Evolutionary conservation across 176 grass and related monocot species (phyloP).

Genomic region (Ensete glaucum): DNA sequence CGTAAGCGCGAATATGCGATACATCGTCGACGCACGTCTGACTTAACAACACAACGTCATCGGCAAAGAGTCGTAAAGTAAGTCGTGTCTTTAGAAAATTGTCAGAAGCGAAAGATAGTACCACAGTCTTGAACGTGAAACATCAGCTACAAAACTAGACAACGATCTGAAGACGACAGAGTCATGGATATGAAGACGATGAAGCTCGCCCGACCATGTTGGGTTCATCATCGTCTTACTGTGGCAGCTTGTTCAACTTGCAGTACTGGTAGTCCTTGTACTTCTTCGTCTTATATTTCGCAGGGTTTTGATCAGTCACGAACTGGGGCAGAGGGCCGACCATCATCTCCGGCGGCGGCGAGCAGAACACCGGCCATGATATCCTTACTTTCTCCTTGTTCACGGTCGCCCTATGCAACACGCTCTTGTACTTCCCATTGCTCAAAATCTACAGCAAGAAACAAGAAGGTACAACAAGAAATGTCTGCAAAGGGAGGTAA

Average conservation of each 20-base stretch:
- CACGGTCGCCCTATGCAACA: conserved; percentile 56
- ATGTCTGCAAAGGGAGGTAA: conserved; percentile 4
- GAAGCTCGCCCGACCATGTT: no score
- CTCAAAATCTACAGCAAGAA: conserved; percentile 45
- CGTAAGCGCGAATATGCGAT: no score
- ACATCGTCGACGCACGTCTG: no score
- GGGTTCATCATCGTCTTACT: conserved; percentile 21
- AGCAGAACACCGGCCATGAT: conserved; percentile 73
- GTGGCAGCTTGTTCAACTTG: conserved; percentile 79
- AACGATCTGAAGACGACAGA: no score
- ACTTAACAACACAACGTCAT: no score
- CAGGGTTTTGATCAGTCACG: conserved; percentile 32
- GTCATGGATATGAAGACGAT: no score
- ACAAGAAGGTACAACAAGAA: conserved; percentile 5
- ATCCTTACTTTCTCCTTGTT: conserved; percentile 55
- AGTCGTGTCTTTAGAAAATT: no score
- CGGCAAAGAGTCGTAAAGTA: no score
- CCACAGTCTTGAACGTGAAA: no score
- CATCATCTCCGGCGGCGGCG: conserved; percentile 36
- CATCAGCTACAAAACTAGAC: no score
- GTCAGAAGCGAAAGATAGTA: no score
- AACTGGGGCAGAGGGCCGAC: conserved; percentile 51
- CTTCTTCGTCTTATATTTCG: conserved; percentile 66
- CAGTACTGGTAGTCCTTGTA: conserved; percentile 70
- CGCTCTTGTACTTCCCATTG: conserved; percentile 78